These are phyloP conservation scores for Spirogloea muscicola DNA, from an alignment of 139 green algal genomes.

Conservation along the genomic window DNA sequence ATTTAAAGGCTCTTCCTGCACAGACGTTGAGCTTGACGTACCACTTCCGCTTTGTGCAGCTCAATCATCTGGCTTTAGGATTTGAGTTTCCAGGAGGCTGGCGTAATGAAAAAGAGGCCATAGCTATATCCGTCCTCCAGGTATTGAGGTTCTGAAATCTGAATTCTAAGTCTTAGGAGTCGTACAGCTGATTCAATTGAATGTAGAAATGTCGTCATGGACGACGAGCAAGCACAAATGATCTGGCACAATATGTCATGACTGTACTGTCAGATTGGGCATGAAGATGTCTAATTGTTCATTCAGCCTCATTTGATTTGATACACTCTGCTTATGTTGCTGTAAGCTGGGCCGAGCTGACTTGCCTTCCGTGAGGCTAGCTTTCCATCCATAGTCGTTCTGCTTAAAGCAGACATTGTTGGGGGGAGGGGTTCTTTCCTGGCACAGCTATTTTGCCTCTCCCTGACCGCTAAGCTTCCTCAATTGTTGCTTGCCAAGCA, in stretches of 20 bases:
- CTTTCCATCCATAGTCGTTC: background rate
- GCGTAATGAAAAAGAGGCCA: conserved; percentile 76
- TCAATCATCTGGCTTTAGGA: conserved; percentile 63
- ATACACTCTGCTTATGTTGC: background rate
- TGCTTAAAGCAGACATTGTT: background rate
- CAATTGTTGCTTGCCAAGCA: conserved; percentile 31
- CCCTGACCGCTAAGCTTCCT: background rate
- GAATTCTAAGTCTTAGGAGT: background rate
- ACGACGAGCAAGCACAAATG: background rate
- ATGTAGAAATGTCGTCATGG: background rate
- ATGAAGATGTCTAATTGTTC: background rate
- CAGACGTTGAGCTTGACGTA: background rate
- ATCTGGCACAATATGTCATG: background rate
- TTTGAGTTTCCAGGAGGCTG: conserved; percentile 83
- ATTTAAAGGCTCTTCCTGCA: background rate
- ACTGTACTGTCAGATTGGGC: background rate
- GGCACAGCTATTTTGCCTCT: background rate
- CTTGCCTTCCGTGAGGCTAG: background rate
- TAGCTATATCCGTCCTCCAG: conserved; percentile 74
- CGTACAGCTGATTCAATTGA: background rate
- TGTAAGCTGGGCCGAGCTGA: background rate
- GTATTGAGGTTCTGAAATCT: background rate
- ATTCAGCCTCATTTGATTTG: background rate
- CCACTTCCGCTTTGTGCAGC: background rate
- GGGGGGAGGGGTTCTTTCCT: background rate